A percentile compares a stretch with the other conserved stretches of the same genome.
These are phyloP conservation scores for Cladochytrium replicatum DNA, from an alignment of 192 early-diverging fungal species.

Conservation along the genomic window DNA sequence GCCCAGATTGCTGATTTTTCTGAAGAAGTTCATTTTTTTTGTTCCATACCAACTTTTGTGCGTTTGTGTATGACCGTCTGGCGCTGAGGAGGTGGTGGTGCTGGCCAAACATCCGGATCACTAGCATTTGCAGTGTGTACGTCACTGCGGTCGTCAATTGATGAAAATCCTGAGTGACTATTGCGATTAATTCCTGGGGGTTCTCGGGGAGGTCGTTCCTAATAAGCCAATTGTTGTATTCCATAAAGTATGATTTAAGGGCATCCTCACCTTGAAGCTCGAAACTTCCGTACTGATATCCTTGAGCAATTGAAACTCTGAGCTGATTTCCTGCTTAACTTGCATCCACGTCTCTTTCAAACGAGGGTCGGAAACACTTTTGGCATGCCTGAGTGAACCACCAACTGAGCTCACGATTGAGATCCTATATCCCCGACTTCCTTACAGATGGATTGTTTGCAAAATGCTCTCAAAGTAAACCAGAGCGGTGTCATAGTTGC, in stretches of 20 bases:
- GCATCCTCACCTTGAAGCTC: conserved; percentile 41
- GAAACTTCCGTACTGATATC: conserved; percentile 38
- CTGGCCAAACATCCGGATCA: conserved; percentile 45
- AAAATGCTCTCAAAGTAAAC: conserved; percentile 45
- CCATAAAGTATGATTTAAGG: too few relatives aligned
- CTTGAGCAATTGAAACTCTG: conserved; percentile 43
- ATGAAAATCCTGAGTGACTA: too few relatives aligned
- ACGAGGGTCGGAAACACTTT: conserved; percentile 18
- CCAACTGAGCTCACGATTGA: conserved; percentile 6
- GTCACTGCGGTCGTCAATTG: too few relatives aligned
- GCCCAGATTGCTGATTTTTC: too few relatives aligned
- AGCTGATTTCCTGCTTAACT: conserved; percentile 19
- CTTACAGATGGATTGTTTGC: conserved; percentile 33
- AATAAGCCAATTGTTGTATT: too few relatives aligned
- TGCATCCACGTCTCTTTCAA: conserved; percentile 29
- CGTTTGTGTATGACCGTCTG: too few relatives aligned
- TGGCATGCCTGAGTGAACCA: conserved; percentile 29
- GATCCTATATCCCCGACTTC: not conserved
- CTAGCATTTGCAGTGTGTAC: too few relatives aligned
- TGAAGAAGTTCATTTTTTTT: too few relatives aligned
- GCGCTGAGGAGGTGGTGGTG: conserved; percentile 30
- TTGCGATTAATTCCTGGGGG: too few relatives aligned
- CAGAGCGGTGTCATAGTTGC: conserved; percentile 45
- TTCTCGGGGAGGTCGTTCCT: too few relatives aligned
- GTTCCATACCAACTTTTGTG: too few relatives aligned